Evolutionary conservation across 169 alveolate species (phyloP).

Genomic region (Eimeria sp.): DNA sequence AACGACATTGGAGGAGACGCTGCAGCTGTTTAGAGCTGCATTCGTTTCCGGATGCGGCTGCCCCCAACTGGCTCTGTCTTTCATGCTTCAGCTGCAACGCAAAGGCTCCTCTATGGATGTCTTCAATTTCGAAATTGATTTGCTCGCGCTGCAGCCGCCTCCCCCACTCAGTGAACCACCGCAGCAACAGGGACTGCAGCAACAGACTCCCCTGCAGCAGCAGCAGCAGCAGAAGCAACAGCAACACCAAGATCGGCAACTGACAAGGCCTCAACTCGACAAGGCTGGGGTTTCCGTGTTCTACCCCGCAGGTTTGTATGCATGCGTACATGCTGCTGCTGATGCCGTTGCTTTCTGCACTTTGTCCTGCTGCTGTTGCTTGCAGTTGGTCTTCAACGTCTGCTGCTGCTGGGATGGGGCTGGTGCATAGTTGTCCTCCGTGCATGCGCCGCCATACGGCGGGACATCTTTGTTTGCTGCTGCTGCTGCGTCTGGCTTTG

Average conservation of each 20-base stretch:
- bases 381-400: no score
- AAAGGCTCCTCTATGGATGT: conserved; percentile 94
- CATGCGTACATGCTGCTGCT: no score
- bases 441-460: no score
- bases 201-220: neutral
- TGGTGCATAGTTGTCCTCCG: no score
- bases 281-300: conserved; percentile 34
- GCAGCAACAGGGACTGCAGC: neutral
- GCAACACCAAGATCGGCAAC: neutral
- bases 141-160: conserved; percentile 92
- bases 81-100: conserved; percentile 91
- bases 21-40: conserved; percentile 83
- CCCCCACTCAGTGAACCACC: conserved; percentile 35
- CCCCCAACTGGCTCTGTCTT: conserved; percentile 88
- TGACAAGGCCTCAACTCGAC: neutral
- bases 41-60: conserved; percentile 87
- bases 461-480: neutral
- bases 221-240: neutral
- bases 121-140: conserved; percentile 88
- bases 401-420: no score
- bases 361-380: no score
- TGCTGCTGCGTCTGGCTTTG: neutral
- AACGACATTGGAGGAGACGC: conserved; percentile 82
- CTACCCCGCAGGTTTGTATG: conserved; percentile 54
- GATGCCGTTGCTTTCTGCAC: no score